These are phyloP conservation scores for Phytophthora multivora DNA, from an alignment of 352 stramenopile species.

Conservation along the genomic window DNA sequence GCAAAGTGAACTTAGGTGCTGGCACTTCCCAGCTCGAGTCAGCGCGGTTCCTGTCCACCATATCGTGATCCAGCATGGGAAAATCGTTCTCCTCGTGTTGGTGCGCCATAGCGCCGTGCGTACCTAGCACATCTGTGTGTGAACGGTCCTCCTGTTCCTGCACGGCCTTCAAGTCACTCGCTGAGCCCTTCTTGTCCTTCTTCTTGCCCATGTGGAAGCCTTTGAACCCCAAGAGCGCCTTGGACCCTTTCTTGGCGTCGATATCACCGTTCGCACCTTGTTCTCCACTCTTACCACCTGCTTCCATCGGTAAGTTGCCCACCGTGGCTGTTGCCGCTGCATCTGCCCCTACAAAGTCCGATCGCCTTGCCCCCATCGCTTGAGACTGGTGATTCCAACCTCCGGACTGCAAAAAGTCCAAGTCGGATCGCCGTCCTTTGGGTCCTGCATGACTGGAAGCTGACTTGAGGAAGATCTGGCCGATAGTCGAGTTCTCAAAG, in stretches of 20 bases:
- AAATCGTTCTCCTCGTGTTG: conserved; percentile 26
- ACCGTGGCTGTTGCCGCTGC: conserved; percentile 1
- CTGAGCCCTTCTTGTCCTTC: conserved; percentile 24
- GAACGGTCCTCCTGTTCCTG: conserved; percentile 10
- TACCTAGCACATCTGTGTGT: conserved; percentile 13
- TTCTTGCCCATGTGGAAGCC: conserved; percentile 34
- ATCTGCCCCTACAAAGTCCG: conserved; percentile 22
- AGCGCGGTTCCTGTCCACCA: conserved; percentile 36
- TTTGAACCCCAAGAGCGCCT: conserved; percentile 29
- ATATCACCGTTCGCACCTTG: conserved; percentile 5
- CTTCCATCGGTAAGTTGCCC: neutral
- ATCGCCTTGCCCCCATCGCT: conserved; percentile 4
- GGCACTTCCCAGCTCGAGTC: conserved; percentile 51
- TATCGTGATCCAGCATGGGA: conserved; percentile 40
- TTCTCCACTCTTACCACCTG: neutral
- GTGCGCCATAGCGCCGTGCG: neutral
- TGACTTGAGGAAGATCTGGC: conserved; percentile 45
- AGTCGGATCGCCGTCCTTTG: conserved; percentile 30
- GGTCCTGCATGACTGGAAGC: conserved; percentile 6
- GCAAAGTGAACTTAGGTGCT: conserved; percentile 3
- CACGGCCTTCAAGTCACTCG: conserved; percentile 15
- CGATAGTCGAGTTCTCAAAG: conserved; percentile 52
- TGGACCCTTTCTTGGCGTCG: conserved; percentile 27
- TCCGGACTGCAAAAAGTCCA: conserved; percentile 39
- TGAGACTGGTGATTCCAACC: conserved; percentile 16